Percentiles rank a stretch among this genome's conserved stretches.
These are phyloP conservation scores for Desmodesmus armatus DNA, from an alignment of 139 green algal genomes.

Conservation along the genomic window DNA sequence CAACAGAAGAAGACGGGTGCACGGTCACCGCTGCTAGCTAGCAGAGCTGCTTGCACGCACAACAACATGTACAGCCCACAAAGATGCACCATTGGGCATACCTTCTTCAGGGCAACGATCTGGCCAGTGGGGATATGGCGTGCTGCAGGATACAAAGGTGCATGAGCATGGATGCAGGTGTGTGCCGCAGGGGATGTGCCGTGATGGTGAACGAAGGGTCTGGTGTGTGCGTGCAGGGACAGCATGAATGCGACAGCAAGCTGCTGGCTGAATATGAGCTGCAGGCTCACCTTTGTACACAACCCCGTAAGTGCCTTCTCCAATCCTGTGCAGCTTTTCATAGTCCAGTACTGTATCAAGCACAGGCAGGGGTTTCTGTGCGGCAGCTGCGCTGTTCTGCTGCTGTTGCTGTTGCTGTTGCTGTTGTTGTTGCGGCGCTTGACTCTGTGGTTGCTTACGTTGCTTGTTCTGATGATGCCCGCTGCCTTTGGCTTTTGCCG, in stretches of 20 bases:
- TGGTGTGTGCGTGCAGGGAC: no score
- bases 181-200: no score
- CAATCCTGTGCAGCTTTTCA: slow-evolving; percentile 82
- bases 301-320: slow-evolving; percentile 83
- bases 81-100: slow-evolving; percentile 75
- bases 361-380: slow-evolving; percentile 53
- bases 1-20: no score
- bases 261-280: not conserved
- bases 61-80: slow-evolving; percentile 28
- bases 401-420: slow-evolving; percentile 3
- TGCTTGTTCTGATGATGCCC: no score
- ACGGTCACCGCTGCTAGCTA: no score
- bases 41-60: slow-evolving; percentile 18
- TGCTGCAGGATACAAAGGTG: slow-evolving; percentile 38
- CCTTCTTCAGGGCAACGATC: slow-evolving; percentile 86
- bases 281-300: slow-evolving; percentile 45
- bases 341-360: slow-evolving; percentile 68
- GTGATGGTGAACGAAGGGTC: no score
- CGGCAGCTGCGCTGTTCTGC: slow-evolving; percentile 3
- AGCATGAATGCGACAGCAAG: not conserved
- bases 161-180: no score
- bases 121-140: slow-evolving; percentile 69
- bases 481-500: no score
- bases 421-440: not conserved
- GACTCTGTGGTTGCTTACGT: not conserved